These are phyloP conservation scores for Stentor coeruleus DNA, from an alignment of 73 alveolate genomes.

Conservation along the genomic window DNA sequence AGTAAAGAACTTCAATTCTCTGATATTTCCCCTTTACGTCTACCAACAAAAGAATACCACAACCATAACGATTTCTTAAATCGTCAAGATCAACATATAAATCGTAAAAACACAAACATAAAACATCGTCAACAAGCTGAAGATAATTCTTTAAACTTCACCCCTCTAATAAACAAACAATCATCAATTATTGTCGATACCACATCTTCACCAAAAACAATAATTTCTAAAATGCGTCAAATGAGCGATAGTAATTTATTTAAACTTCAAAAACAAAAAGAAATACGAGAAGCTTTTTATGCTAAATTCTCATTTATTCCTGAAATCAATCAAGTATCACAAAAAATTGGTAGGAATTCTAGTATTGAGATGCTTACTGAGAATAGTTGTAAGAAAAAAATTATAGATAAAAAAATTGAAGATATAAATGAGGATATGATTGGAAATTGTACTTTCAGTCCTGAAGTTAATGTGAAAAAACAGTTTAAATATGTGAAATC, in stretches of 20 bases:
- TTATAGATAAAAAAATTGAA: neutral
- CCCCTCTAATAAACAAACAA: neutral
- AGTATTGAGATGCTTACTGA: neutral
- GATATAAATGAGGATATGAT: neutral
- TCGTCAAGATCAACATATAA: neutral
- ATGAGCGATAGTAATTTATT: neutral
- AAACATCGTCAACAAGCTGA: neutral
- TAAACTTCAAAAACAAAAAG: too few relatives aligned
- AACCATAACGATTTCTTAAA: neutral
- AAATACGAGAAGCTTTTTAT: neutral
- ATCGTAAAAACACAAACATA: neutral
- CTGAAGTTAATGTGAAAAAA: neutral
- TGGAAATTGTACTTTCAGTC: neutral
- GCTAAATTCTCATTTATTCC: neutral
- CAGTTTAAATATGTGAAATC: neutral
- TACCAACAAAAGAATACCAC: neutral
- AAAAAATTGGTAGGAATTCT: slow-evolving; percentile 4
- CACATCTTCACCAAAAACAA: neutral
- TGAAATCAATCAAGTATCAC: neutral
- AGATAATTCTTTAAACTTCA: neutral
- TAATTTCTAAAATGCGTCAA: neutral
- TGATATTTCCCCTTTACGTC: neutral
- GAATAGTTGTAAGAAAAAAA: neutral
- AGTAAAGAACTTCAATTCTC: too few relatives aligned
- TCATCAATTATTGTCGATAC: neutral